These are phyloP conservation scores for Pisolithus microcarpus DNA, from an alignment of 768 basidiomycete species.

Conservation along the genomic window DNA sequence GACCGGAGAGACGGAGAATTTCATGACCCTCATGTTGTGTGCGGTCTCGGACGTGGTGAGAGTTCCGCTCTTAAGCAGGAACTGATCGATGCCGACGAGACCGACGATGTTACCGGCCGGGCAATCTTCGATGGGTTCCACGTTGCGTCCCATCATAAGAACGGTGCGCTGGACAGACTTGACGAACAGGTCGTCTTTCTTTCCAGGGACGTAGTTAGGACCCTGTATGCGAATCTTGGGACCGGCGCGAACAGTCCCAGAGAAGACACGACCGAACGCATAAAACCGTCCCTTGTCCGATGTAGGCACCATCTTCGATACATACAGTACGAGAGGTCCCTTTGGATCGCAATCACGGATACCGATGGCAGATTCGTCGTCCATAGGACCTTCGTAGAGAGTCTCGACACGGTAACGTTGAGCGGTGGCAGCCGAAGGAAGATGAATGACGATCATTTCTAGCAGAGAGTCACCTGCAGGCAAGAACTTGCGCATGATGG, in stretches of 20 bases:
- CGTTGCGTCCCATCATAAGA: conserved; percentile 99
- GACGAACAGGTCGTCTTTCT: conserved; percentile 97
- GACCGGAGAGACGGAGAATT: conserved; percentile 99
- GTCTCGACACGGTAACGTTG: conserved; percentile 99
- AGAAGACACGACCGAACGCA: conserved; percentile 99
- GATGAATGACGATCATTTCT: conserved; percentile 99
- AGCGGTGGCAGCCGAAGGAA: conserved; percentile 94
- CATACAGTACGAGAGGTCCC: conserved; percentile 92
- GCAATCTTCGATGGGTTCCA: conserved; percentile 99
- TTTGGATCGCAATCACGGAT: conserved; percentile 98
- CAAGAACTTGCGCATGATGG: conserved; percentile 98
- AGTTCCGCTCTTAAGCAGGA: conserved; percentile 98
- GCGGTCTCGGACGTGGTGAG: conserved; percentile 97
- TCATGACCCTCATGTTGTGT: conserved; percentile 99
- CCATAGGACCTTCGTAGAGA: conserved; percentile 99
- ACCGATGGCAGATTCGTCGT: conserved; percentile 97
- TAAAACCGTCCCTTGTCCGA: conserved; percentile 99
- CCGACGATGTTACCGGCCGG: conserved; percentile 98
- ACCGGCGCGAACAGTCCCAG: conserved; percentile 93
- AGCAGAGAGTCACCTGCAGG: conserved; percentile 97
- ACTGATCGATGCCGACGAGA: conserved; percentile 99
- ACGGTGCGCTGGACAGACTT: conserved; percentile 99
- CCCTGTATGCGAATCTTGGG: conserved; percentile 99
- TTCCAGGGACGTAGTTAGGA: conserved; percentile 96
- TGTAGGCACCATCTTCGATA: conserved; percentile 99